These are phyloP conservation scores for Fagus crenata DNA, from an alignment of 306 rosid genomes.

Conservation along the genomic window DNA sequence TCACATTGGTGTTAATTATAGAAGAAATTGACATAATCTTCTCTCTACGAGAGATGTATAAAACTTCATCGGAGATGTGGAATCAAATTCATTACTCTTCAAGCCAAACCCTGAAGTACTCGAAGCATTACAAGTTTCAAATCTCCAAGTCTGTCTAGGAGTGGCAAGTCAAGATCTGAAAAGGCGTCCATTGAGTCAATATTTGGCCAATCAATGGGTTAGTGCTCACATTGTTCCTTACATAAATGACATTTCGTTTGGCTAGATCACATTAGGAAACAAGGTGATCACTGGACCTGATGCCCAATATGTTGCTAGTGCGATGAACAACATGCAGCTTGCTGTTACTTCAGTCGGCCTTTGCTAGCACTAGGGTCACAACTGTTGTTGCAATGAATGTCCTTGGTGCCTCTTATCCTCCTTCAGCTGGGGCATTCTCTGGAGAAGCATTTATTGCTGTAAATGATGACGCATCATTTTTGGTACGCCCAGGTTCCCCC, in stretches of 20 bases:
- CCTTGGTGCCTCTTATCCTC: neutral
- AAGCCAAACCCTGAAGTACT: neutral
- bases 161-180: neutral
- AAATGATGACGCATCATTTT: conserved; percentile 4
- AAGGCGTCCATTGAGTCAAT: neutral
- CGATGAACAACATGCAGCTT: neutral
- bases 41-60: neutral
- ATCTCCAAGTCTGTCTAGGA: neutral
- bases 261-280: neutral
- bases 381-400: neutral
- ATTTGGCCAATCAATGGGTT: conserved; percentile 1
- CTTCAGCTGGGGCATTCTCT: neutral
- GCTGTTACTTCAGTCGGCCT: neutral
- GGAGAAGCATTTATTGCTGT: neutral
- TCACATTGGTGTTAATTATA: neutral
- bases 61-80: neutral
- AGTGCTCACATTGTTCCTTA: neutral
- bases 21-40: neutral
- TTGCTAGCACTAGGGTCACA: neutral
- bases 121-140: neutral
- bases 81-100: neutral
- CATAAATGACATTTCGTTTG: neutral
- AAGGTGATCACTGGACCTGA: neutral
- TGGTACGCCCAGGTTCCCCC: conserved; percentile 16
- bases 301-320: neutral